Percentiles rank a stretch among this genome's conserved stretches.
phyloP scores from a whole-genome alignment of 1,284 basidiomycete species.

The Kwoniella shivajii region DNA sequence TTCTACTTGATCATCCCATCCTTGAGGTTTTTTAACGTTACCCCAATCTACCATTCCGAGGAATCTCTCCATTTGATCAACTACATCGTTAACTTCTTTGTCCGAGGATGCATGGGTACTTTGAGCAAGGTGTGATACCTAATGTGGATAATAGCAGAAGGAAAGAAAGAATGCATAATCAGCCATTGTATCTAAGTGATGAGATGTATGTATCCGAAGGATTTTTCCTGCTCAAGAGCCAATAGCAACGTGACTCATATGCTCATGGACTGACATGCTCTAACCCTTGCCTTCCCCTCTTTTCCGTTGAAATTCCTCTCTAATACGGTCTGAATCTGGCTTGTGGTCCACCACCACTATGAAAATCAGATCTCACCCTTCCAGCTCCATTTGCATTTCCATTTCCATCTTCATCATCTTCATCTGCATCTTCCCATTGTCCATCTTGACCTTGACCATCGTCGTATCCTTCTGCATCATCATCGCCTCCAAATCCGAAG shows the following conservation, averaged over 20 bases:
- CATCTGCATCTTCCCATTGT: constrained; percentile 29
- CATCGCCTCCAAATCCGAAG: constrained; percentile 54
- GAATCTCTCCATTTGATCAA: constrained; percentile 35
- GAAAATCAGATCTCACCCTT: constrained; percentile 90
- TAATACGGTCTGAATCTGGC: constrained; percentile 85
- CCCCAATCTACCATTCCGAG: constrained; percentile 38
- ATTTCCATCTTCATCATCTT: constrained; percentile 24
- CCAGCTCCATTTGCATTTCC: constrained; percentile 66
- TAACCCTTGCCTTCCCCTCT: not conserved
- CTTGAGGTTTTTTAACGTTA: constrained; percentile 27
- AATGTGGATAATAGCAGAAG: too few relatives aligned
- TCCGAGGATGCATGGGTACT: not conserved
- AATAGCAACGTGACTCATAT: too few relatives aligned
- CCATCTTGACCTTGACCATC: constrained; percentile 51
- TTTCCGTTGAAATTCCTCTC: constrained; percentile 31
- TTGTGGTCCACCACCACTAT: constrained; percentile 61
- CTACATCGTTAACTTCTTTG: constrained; percentile 11
- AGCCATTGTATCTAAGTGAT: too few relatives aligned
- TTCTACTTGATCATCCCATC: constrained; percentile 36
- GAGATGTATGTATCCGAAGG: too few relatives aligned
- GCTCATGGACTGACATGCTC: not conserved
- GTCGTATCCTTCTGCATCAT: constrained; percentile 59
- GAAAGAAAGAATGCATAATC: too few relatives aligned
- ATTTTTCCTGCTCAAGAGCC: too few relatives aligned
- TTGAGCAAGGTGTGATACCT: too few relatives aligned